Conservation (phyloP, 164 flowering plant genomes). For the Tinospora cordifolia region DNA sequence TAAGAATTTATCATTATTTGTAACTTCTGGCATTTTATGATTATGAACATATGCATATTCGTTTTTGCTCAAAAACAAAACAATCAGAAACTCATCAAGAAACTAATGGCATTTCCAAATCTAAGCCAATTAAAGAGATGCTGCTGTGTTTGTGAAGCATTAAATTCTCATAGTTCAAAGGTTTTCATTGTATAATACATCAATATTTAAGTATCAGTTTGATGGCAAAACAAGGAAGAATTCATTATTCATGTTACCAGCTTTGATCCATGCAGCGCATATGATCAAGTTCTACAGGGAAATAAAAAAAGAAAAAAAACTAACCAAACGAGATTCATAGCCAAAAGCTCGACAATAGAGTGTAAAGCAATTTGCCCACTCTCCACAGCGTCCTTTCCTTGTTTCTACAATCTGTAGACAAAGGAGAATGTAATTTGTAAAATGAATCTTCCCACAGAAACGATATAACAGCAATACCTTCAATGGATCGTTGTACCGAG, state of each 20-base stretch:
- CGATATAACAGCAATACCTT: conserved; percentile 45
- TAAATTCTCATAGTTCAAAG: background rate
- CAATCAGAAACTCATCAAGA: too few species aligned
- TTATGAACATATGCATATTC: too few species aligned
- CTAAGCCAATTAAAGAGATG: background rate
- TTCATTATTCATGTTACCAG: background rate
- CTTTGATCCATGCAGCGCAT: background rate
- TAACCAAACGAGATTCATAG: conserved; percentile 81
- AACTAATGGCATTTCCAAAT: background rate
- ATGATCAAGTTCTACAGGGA: background rate
- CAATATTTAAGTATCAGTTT: background rate
- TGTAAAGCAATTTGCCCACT: conserved; percentile 99
- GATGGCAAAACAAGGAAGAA: background rate
- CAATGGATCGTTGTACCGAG: conserved; percentile 87
- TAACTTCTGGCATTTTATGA: too few species aligned
- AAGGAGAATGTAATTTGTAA: background rate
- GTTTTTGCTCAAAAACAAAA: too few species aligned
- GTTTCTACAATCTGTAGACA: conserved; percentile 78
- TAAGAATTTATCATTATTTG: too few species aligned
- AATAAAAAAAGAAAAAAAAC: too few species aligned
- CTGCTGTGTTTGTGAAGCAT: background rate
- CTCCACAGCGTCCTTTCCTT: conserved; percentile 92
- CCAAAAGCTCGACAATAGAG: conserved; percentile 93
- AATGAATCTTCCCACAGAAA: conserved; percentile 10
- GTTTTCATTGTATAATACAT: background rate